Percentiles rank a stretch among this genome's conserved stretches.
Evolutionary conservation across 148 eudicot genomes (phyloP).

Genomic region (Rhododendron henanense): DNA sequence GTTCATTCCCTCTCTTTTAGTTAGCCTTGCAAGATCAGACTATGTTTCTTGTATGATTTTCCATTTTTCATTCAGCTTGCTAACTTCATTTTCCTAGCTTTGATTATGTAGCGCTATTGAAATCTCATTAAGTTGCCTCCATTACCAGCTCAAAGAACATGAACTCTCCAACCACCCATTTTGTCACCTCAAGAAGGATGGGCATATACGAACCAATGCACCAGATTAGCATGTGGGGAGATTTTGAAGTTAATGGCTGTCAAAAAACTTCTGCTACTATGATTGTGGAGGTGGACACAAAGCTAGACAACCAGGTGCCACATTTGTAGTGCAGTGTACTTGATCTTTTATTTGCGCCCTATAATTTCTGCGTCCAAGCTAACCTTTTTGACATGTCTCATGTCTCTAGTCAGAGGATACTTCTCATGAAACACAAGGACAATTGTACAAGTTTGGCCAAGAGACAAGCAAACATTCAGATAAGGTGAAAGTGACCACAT

Average conservation of each 20-base stretch:
- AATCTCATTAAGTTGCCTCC: conserved; percentile 12
- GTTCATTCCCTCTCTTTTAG: background rate
- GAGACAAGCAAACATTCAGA: conserved; percentile 60
- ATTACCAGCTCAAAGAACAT: conserved; percentile 26
- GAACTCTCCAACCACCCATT: conserved; percentile 69
- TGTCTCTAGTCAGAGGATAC: conserved; percentile 69
- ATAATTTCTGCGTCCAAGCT: conserved; percentile 1
- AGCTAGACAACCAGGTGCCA: conserved; percentile 60
- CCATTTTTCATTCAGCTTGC: background rate
- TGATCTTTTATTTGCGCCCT: conserved; percentile 1
- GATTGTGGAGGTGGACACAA: conserved; percentile 49
- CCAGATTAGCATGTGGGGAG: conserved; percentile 79
- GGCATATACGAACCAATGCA: conserved; percentile 77
- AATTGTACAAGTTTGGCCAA: conserved; percentile 60
- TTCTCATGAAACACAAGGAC: conserved; percentile 56
- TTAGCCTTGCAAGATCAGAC: background rate
- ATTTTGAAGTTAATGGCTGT: conserved; percentile 59
- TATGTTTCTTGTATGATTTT: background rate
- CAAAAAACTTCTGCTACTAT: conserved; percentile 49
- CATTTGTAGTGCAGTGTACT: background rate
- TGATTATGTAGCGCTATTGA: conserved; percentile 6
- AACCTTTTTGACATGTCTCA: background rate
- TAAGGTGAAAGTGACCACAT: conserved; percentile 43
- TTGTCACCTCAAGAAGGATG: conserved; percentile 70
- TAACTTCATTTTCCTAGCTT: background rate